These are phyloP conservation scores for Aspergillus sp. DNA, from an alignment of 2,329 filamentous ascomycete genomes.

Conservation along the genomic window DNA sequence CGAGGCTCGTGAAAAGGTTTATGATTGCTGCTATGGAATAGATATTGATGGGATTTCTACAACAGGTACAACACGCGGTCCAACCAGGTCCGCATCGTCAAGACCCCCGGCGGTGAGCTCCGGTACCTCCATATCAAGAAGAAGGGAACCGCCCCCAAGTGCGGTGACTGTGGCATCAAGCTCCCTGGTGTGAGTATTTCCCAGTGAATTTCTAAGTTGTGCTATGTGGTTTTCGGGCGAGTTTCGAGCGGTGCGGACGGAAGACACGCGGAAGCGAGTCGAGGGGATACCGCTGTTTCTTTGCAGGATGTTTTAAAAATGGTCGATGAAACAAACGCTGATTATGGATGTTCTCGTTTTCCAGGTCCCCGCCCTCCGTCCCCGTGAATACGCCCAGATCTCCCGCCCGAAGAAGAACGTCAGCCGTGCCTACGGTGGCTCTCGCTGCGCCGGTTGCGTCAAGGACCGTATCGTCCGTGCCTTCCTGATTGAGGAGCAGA, in stretches of 20 bases:
- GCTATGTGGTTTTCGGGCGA: neutral
- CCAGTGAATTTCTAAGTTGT: conserved; percentile 8
- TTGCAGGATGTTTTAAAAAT: neutral
- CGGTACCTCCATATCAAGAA: conserved; percentile 99
- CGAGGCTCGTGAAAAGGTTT: neutral
- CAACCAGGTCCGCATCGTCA: conserved; percentile 92
- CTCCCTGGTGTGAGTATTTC: conserved; percentile 82
- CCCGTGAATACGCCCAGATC: conserved; percentile 93
- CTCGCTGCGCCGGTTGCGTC: conserved; percentile 96
- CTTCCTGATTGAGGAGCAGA: conserved; percentile 99
- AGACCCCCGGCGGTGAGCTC: conserved; percentile 93
- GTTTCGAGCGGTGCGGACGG: conserved; percentile 1
- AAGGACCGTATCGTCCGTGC: conserved; percentile 96
- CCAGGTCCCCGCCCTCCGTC: conserved; percentile 89
- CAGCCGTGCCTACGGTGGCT: conserved; percentile 95
- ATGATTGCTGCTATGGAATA: neutral
- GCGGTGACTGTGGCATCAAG: conserved; percentile 97
- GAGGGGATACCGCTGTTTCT: conserved; percentile 2
- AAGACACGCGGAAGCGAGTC: conserved; percentile 7
- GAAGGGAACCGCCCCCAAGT: conserved; percentile 96
- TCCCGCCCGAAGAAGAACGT: conserved; percentile 99
- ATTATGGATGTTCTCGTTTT: conserved; percentile 3
- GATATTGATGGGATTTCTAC: conserved; percentile 28
- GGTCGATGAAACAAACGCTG: conserved; percentile 6
- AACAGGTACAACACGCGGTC: conserved; percentile 91